These are phyloP conservation scores for Lactarius hengduanensis DNA, from an alignment of 768 basidiomycete species.

Conservation along the genomic window DNA sequence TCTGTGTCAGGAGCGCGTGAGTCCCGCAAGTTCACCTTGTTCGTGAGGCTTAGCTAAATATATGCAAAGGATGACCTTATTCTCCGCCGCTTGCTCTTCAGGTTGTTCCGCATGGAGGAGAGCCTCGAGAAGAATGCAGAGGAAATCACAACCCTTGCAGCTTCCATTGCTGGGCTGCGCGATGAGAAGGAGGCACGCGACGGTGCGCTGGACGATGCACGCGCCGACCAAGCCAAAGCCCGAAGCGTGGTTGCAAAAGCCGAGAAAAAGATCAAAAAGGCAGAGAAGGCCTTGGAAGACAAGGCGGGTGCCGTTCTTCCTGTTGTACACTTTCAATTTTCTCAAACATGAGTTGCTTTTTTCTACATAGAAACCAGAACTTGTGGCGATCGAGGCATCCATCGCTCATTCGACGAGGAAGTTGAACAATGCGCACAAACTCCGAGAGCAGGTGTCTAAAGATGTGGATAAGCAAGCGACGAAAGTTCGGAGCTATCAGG, in stretches of 20 bases:
- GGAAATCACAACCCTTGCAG: constrained; percentile 71
- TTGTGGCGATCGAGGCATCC: constrained; percentile 82
- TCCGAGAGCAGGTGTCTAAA: constrained; percentile 60
- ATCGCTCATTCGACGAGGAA: constrained; percentile 85
- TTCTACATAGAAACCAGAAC: constrained; percentile 68
- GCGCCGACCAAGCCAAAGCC: constrained; percentile 77
- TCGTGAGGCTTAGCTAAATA: constrained; percentile 4
- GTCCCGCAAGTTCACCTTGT: constrained; percentile 31
- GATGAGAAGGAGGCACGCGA: constrained; percentile 71
- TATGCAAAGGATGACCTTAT: constrained; percentile 70
- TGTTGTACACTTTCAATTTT: background rate
- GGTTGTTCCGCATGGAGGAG: constrained; percentile 86
- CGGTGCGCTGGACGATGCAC: constrained; percentile 65
- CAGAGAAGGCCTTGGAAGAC: constrained; percentile 82
- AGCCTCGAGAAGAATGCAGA: constrained; percentile 70
- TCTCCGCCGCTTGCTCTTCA: constrained; percentile 80
- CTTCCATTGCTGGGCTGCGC: constrained; percentile 63
- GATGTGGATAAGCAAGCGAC: constrained; percentile 52
- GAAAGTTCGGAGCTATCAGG: constrained; percentile 54
- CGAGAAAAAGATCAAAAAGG: constrained; percentile 86
- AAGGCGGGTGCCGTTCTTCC: constrained; percentile 56
- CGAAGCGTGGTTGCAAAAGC: constrained; percentile 74
- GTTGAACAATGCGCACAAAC: constrained; percentile 62
- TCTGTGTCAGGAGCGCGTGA: constrained; percentile 69
- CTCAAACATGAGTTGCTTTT: background rate